phyloP scores from a whole-genome alignment of 176 grass and related monocot genomes.

The Puya raimondii region DNA sequence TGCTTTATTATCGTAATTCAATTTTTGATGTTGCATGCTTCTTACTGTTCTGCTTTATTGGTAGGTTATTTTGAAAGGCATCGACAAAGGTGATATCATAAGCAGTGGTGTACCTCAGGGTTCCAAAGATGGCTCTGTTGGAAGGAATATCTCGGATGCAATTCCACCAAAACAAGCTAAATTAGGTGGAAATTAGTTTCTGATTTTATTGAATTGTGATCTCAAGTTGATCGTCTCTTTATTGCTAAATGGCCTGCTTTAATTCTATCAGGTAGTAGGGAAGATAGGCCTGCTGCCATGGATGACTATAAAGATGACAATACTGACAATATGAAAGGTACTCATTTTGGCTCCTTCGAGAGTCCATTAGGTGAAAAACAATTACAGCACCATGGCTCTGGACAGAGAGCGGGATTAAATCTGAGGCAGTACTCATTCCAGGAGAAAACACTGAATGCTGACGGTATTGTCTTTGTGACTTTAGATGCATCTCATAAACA shows the following conservation, averaged over 20 bases:
- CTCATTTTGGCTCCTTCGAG: constrained; percentile 6
- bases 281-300: constrained; percentile 40
- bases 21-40: neutral
- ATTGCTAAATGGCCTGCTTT: constrained; percentile 6
- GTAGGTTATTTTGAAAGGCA: constrained; percentile 82
- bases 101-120: constrained; percentile 71
- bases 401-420: constrained; percentile 12
- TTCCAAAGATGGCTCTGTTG: constrained; percentile 67
- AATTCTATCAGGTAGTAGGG: constrained; percentile 29
- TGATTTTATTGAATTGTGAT: constrained; percentile 3
- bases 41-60: constrained; percentile 21
- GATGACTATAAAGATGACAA: constrained; percentile 51
- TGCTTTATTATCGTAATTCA: constrained; percentile 1
- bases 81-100: constrained; percentile 90
- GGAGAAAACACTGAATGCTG: constrained; percentile 13
- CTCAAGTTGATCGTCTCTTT: constrained; percentile 12
- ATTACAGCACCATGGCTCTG: constrained; percentile 1
- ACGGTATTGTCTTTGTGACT: constrained; percentile 6
- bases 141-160: constrained; percentile 41
- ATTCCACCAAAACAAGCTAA: constrained; percentile 32
- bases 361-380: too few relatives aligned
- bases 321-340: constrained; percentile 20
- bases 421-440: constrained; percentile 23
- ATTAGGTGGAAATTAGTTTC: constrained; percentile 25
- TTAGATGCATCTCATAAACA: neutral